Evolutionary conservation across 768 basidiomycete species (phyloP).

Genomic region (Leucosporidium creatinivorum): DNA sequence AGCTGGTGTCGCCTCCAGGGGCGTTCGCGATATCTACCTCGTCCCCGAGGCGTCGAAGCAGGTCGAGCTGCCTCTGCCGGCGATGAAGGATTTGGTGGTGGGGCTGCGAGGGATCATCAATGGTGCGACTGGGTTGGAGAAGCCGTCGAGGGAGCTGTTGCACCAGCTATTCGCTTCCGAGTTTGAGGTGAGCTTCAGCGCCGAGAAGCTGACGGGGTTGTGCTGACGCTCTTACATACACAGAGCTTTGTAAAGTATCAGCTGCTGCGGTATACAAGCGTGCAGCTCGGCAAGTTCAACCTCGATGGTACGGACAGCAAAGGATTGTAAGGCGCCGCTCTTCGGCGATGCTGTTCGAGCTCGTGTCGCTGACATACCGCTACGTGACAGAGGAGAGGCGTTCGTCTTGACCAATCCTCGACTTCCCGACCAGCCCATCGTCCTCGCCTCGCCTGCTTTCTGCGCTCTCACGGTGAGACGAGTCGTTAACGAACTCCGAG

Average conservation of each 20-base stretch:
- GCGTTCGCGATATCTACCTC: conserved; percentile 11
- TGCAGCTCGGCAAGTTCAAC: conserved; percentile 13
- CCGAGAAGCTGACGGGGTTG: no score
- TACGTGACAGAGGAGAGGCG: conserved; percentile 8
- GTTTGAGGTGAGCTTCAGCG: conserved; percentile 16
- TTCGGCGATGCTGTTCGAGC: not conserved
- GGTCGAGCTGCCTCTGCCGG: conserved; percentile 1
- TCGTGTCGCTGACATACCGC: not conserved
- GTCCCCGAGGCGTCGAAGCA: conserved; percentile 1
- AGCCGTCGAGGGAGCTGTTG: conserved; percentile 4
- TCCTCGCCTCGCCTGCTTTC: conserved; percentile 16
- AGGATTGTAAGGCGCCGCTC: conserved; percentile 1
- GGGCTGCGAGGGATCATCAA: conserved; percentile 16
- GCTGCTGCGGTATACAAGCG: conserved; percentile 13
- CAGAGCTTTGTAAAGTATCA: conserved; percentile 17
- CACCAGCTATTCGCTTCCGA: conserved; percentile 9
- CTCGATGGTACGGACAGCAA: conserved; percentile 7
- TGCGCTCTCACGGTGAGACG: conserved; percentile 10
- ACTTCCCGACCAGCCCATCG: conserved; percentile 18
- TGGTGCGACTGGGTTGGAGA: conserved; percentile 2
- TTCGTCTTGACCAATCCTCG: conserved; percentile 25
- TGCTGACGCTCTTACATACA: not conserved
- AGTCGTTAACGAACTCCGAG: not conserved
- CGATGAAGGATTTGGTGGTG: not conserved
- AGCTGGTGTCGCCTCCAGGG: conserved; percentile 2